Evolutionary conservation across 371 early-diverging fungal genomes (phyloP), one percentile per base, ranked within the genome.

Genomic region (Haplosporangium sp.): DNA sequence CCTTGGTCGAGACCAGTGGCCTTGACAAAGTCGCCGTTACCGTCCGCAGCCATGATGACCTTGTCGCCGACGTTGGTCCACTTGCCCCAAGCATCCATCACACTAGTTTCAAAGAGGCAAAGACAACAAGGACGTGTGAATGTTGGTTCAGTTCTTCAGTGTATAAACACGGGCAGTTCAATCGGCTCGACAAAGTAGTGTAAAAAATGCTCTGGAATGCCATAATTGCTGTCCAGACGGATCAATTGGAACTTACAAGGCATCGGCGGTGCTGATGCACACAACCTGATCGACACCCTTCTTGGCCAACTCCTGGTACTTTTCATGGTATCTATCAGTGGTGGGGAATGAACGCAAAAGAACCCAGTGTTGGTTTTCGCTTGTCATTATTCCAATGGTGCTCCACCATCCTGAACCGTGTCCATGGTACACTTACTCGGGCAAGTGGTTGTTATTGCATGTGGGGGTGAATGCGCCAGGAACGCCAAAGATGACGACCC

Each of bases 391-490:
- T n/a, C n/a, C n/a, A n/a, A n/a, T n/a, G n/a, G n/a, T n/a, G n/a
- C n/a, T n/a, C n/a, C n/a, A n/a, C n/a, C n/a, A n/a, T n/a, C n/a
- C n/a, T n/a, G n/a, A n/a, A n/a, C n/a, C n/a, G n/a, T n/a, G n/a
- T n/a, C n/a, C n/a, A n/a, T n/a, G n/a, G n/a, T n/a, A n/a, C n/a
- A n/a, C 67, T 65, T 66, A 91, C 66, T 86, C 90, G 8, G 95
- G 95, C 52, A 94, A 84, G 65, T 95, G 95, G 59, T 82, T 65
- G 70, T 90, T 89, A 23, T 90, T 89, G 83, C 95, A 95, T n/a
- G 92, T 88, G 7, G 94, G 94, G 6, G 94, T 92, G 73, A 92
- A 93, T 23, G 94, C 92, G 57, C 86, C 93, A 11, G 94, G 94
- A n/a, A 94, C 91, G 21, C 89, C 89, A 81, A 94, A 90, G 74